A percentile compares a stretch with the other conserved stretches of the same genome.
Evolutionary conservation across 306 rosid species (phyloP).

Genomic region (Cucurbita argyrosperma): DNA sequence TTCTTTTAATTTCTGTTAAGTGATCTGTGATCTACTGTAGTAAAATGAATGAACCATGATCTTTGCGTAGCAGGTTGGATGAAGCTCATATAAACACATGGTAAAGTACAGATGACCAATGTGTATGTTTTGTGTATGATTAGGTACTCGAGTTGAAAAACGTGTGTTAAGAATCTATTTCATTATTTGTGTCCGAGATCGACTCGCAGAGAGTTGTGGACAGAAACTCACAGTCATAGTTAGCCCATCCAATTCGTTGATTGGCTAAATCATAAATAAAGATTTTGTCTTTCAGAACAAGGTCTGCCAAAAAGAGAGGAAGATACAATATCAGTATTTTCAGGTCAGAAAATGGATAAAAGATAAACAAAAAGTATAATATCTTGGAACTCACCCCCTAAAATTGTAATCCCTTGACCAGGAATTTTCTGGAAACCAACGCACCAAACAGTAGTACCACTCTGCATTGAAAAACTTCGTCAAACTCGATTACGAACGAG

Average conservation of each 20-base stretch:
- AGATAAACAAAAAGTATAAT: background rate
- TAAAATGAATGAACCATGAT: background rate
- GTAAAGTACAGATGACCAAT: background rate
- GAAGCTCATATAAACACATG: background rate
- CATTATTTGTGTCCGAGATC: background rate
- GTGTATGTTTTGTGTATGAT: background rate
- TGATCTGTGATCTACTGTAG: background rate
- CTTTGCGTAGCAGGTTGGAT: background rate
- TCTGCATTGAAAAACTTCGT: constrained; percentile 26
- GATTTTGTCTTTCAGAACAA: constrained; percentile 78
- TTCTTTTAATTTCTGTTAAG: background rate
- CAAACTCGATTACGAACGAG: background rate
- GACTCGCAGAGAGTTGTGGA: constrained; percentile 7
- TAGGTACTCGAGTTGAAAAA: background rate
- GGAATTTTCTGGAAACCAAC: constrained; percentile 74
- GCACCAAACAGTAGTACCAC: constrained; percentile 69
- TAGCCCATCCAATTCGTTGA: constrained; percentile 87
- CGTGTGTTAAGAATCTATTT: background rate
- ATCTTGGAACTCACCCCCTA: constrained; percentile 59
- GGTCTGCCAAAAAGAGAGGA: constrained; percentile 40
- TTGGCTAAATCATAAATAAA: constrained; percentile 75
- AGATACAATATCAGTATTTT: background rate
- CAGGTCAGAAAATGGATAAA: background rate
- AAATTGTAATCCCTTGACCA: constrained; percentile 70
- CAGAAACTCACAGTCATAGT: constrained; percentile 89